Evolutionary conservation across 805 yeast genomes (phyloP).

Genomic region (Kodamaea nitidulidarum): DNA sequence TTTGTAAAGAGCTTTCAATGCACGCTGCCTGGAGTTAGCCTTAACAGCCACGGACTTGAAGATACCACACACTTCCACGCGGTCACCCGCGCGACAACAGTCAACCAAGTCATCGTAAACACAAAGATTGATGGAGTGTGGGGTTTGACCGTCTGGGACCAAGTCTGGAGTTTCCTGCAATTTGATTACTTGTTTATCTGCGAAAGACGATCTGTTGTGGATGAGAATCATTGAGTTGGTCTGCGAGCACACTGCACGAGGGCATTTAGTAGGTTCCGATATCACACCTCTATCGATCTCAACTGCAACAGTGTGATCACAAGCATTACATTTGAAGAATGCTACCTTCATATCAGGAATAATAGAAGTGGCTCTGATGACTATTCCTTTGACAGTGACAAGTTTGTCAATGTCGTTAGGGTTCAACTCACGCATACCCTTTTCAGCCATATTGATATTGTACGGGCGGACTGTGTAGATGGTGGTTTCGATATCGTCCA

Average conservation of each 20-base stretch:
- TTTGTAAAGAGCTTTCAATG: slow-evolving; percentile 79
- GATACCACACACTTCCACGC: slow-evolving; percentile 92
- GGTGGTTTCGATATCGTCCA: slow-evolving; percentile 73
- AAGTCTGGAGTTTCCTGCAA: slow-evolving; percentile 94
- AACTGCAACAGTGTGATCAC: slow-evolving; percentile 87
- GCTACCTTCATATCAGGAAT: slow-evolving; percentile 98
- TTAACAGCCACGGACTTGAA: slow-evolving; percentile 91
- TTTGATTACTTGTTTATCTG: slow-evolving; percentile 91
- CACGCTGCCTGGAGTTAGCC: slow-evolving; percentile 78
- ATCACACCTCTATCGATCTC: slow-evolving; percentile 94
- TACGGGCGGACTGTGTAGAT: slow-evolving; percentile 87
- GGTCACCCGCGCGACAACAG: slow-evolving; percentile 92
- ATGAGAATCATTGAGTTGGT: slow-evolving; percentile 83
- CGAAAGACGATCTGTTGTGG: slow-evolving; percentile 89
- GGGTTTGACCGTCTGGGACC: slow-evolving; percentile 98
- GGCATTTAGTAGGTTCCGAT: slow-evolving; percentile 89
- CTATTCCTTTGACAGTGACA: slow-evolving; percentile 86
- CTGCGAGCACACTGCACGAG: slow-evolving; percentile 80
- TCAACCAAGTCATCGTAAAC: slow-evolving; percentile 96
- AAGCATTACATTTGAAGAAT: slow-evolving; percentile 89
- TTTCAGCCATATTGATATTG: slow-evolving; percentile 59
- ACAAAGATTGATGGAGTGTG: slow-evolving; percentile 90
- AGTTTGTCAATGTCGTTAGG: slow-evolving; percentile 62
- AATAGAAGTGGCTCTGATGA: slow-evolving; percentile 80
- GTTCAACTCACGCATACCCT: slow-evolving; percentile 17